These are phyloP conservation scores for Stemphylium vesicarium DNA, from an alignment of 2,329 filamentous ascomycete species.

Conservation along the genomic window DNA sequence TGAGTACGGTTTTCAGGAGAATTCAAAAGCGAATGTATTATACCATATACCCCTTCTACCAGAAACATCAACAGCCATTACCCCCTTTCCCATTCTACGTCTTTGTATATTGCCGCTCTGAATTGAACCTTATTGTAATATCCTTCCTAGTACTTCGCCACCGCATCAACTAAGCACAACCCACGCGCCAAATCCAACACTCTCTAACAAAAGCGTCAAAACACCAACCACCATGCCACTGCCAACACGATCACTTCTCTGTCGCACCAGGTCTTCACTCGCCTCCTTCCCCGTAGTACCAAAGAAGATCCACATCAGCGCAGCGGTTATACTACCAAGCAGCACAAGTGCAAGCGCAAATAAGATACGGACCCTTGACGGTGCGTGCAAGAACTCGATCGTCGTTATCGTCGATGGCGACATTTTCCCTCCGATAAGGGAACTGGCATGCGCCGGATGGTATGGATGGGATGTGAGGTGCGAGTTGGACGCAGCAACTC, in stretches of 20 bases:
- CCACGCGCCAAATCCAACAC: neutral
- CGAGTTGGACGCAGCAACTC: constrained; percentile 29
- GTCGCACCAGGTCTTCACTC: neutral
- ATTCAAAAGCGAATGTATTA: too few relatives aligned
- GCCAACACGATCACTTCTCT: neutral
- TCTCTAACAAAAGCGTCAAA: neutral
- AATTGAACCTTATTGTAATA: too few relatives aligned
- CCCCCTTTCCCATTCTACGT: too few relatives aligned
- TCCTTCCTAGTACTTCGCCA: neutral
- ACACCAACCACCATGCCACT: neutral
- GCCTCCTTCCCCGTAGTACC: too few relatives aligned
- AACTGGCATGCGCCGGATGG: neutral
- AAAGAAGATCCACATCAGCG: neutral
- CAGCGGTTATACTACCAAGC: neutral
- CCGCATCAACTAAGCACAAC: neutral
- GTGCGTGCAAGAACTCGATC: neutral
- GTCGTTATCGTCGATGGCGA: neutral
- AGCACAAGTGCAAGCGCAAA: neutral
- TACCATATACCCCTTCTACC: too few relatives aligned
- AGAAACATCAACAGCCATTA: too few relatives aligned
- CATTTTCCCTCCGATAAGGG: constrained; percentile 12
- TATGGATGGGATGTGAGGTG: neutral
- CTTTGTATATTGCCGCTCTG: too few relatives aligned
- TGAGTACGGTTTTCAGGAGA: too few relatives aligned
- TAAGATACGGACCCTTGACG: neutral